phyloP scores from a whole-genome alignment of 2,329 filamentous ascomycete genomes.

The Claviceps capensis region DNA sequence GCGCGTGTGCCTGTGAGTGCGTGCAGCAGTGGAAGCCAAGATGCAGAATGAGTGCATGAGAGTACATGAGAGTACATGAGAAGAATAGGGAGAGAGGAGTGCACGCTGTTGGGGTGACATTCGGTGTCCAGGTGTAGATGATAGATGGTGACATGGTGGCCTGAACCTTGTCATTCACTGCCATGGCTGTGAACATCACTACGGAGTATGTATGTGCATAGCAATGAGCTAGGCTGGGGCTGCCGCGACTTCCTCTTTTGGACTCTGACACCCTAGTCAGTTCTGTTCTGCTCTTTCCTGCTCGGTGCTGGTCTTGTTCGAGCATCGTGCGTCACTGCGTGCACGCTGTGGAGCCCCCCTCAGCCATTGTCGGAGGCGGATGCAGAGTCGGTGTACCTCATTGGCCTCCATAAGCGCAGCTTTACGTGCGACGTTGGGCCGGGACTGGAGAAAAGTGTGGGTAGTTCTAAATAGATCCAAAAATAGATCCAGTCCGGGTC shows the following conservation, averaged over 20 bases:
- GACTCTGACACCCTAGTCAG: slow-evolving; percentile 1
- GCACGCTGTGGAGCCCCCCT: not conserved
- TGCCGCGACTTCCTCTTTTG: slow-evolving; percentile 8
- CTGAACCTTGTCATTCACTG: not conserved
- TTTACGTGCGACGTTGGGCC: slow-evolving; percentile 6
- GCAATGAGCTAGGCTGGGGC: not conserved
- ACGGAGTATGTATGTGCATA: not conserved
- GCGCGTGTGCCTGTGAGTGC: not conserved
- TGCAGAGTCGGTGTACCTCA: not conserved
- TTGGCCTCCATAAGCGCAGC: slow-evolving; percentile 36
- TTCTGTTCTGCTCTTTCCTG: not conserved
- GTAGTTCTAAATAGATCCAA: slow-evolving; percentile 28
- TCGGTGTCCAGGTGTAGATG: too few species aligned
- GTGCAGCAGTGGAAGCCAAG: not conserved
- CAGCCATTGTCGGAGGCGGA: not conserved
- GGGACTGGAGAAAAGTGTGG: not conserved
- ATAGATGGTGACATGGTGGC: slow-evolving; percentile 2
- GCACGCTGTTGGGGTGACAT: too few species aligned
- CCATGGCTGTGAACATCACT: not conserved
- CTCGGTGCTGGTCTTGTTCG: not conserved
- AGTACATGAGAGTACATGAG: not conserved
- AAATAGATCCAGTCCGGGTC: slow-evolving; percentile 22
- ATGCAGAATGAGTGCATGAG: not conserved
- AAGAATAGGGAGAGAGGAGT: not conserved
- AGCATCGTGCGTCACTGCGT: not conserved